Evolutionary conservation across 2,329 filamentous ascomycete genomes (phyloP).

Genomic region (Penicillium sp.): DNA sequence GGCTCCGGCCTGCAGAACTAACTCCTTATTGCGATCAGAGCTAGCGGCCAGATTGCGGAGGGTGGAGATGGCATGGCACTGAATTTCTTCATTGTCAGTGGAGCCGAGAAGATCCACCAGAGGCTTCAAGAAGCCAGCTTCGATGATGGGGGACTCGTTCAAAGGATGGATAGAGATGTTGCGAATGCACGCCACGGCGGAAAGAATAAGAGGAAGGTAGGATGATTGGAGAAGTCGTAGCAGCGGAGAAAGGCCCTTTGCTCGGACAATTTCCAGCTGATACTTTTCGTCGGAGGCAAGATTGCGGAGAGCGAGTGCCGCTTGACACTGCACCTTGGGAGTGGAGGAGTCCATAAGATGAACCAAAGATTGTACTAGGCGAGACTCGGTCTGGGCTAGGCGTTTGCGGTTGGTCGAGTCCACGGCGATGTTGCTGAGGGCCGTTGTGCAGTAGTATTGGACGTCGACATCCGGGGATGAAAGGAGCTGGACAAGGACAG

Average conservation of each 20-base stretch:
- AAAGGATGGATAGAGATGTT: constrained; percentile 98
- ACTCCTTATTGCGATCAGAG: constrained; percentile 94
- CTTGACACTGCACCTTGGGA: constrained; percentile 97
- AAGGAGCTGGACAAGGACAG: constrained; percentile 91
- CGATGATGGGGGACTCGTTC: constrained; percentile 98
- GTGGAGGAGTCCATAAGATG: constrained; percentile 97
- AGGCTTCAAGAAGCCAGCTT: constrained; percentile 92
- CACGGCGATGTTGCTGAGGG: constrained; percentile 96
- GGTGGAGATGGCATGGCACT: constrained; percentile 97
- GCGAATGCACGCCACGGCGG: constrained; percentile 94
- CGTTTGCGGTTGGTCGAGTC: constrained; percentile 89
- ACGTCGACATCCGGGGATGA: constrained; percentile 94
- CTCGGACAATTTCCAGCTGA: constrained; percentile 93
- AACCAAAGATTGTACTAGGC: constrained; percentile 89
- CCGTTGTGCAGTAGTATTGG: constrained; percentile 99
- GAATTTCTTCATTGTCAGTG: constrained; percentile 97
- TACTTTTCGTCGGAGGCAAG: constrained; percentile 98
- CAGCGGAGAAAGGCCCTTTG: constrained; percentile 80
- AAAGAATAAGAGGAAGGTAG: constrained; percentile 92
- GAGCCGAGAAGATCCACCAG: constrained; percentile 91
- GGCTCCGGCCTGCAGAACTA: constrained; percentile 94
- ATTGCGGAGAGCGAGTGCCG: constrained; percentile 89
- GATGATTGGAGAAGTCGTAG: constrained; percentile 90
- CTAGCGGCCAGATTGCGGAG: constrained; percentile 93
- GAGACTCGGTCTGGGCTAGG: constrained; percentile 84